A percentile compares a stretch with the other conserved stretches of the same genome.
phyloP scores from a whole-genome alignment of 2,329 filamentous ascomycete genomes.

The Tolypocladium nubicola region DNA sequence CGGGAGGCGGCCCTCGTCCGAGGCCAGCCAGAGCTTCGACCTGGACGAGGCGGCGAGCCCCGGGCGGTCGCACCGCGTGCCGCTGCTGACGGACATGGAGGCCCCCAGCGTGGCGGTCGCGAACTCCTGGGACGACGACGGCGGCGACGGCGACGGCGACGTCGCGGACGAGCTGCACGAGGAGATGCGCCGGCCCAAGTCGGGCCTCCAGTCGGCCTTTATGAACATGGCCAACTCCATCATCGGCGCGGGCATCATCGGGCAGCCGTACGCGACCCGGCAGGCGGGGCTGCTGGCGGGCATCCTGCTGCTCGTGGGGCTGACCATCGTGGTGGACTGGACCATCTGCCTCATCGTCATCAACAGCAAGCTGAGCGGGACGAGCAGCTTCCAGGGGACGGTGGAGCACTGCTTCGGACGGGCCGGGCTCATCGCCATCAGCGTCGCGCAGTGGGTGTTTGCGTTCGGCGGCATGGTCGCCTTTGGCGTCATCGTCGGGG shows the following conservation, averaged over 20 bases:
- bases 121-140: constrained; percentile 35
- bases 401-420: constrained; percentile 92
- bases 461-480: constrained; percentile 98
- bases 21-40: constrained; percentile 35
- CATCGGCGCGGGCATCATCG: constrained; percentile 67
- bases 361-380: constrained; percentile 92
- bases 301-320: constrained; percentile 60
- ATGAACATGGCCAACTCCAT: constrained; percentile 99
- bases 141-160: constrained; percentile 30
- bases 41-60: constrained; percentile 34
- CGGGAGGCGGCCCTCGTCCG: constrained; percentile 4
- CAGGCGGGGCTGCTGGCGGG: constrained; percentile 83
- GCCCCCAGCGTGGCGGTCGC: constrained; percentile 66
- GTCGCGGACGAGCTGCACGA: constrained; percentile 34
- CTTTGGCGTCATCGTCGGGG: constrained; percentile 94
- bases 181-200: constrained; percentile 62
- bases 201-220: constrained; percentile 76
- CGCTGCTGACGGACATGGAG: constrained; percentile 73
- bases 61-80: constrained; percentile 46
- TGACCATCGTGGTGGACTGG: constrained; percentile 90
- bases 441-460: constrained; percentile 90
- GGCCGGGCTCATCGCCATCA: constrained; percentile 78
- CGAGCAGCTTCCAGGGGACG: constrained; percentile 89
- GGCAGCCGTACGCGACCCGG: constrained; percentile 90
- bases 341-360: constrained; percentile 94